phyloP scores from a whole-genome alignment of 768 basidiomycete species.

The Pisolithus tinctorius region DNA sequence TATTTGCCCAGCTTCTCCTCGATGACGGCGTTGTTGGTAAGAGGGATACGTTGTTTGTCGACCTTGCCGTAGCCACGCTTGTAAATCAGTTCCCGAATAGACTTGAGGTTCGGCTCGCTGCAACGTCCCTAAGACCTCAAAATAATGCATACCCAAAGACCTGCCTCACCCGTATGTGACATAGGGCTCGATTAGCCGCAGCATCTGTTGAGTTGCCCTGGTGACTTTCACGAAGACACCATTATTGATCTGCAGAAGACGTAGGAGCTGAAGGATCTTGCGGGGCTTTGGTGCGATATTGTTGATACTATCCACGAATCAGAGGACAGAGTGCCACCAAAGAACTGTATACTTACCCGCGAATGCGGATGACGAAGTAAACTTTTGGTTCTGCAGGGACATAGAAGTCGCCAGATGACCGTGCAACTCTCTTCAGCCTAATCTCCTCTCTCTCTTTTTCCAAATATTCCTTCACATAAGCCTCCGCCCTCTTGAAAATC shows the following conservation, averaged over 20 bases:
- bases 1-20: conserved; percentile 86
- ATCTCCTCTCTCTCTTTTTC: conserved; percentile 93
- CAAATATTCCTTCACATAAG: conserved; percentile 96
- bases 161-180: conserved; percentile 84
- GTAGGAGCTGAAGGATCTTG: conserved; percentile 97
- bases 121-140: conserved; percentile 1
- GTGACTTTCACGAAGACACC: conserved; percentile 98
- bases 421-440: conserved; percentile 88
- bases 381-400: conserved; percentile 96
- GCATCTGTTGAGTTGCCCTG: conserved; percentile 95
- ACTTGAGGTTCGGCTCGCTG: conserved; percentile 94
- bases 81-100: conserved; percentile 96
- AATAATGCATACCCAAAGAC: not conserved
- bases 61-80: conserved; percentile 99
- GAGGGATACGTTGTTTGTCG: conserved; percentile 94
- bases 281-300: conserved; percentile 99
- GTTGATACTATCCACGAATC: conserved; percentile 70
- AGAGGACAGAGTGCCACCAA: conserved; percentile 6
- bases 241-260: conserved; percentile 99
- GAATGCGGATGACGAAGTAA: conserved; percentile 95
- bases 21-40: conserved; percentile 89
- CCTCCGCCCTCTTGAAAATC: conserved; percentile 98
- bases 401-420: conserved; percentile 92
- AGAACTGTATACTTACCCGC: conserved; percentile 59
- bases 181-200: conserved; percentile 95